Evolutionary conservation across 192 early-diverging fungal species (phyloP), one percentile per base, ranked within the genome.

Genomic region (Coemansia sp.): DNA sequence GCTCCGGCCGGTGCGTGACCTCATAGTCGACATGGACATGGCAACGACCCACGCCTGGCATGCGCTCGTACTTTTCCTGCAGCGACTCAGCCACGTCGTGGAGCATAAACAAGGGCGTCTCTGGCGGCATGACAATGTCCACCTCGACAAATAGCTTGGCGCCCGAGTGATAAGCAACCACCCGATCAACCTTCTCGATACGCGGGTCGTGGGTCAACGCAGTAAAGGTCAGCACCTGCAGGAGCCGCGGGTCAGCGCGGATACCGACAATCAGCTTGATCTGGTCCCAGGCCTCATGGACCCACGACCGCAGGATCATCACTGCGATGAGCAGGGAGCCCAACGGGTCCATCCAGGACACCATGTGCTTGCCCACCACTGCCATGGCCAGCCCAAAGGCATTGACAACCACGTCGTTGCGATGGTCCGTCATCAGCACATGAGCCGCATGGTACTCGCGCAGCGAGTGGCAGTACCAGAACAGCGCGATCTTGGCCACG

Each of bases 11-110:
- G 69, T 96, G 92, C 23, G 70, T 78, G 14, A 80, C 84, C 64
- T 96, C 93, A 59, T 92, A 95, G 71, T 98, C 92, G 11, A 91
- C 80, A 54, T 96, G 94, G 3, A 96, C 93, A 77, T 93, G 94
- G 17, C 89, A 90, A 17, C 94, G 73, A 29, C 95, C 95, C 1
- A 98, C 91, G 25, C 85, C 81, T 3, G 83, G 80, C 29, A 98
- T 54, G 5, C 65, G 73, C 58, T 96, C 95, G 18, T 96, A 66
- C 65, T 92, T 91, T 38, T 84, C 80, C 64, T 98, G 91, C 37
- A 96, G 76, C 51, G 76, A 70, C 57, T 95, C 92, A 11, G 88
- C 89, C 44, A 98, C 89, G 54, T 96, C 95, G 56, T 98, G 95
- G n/a, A 87, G 74, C 28, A 83, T 82, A 10, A 74, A 48, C 47